Evolutionary conservation across 176 grass and related monocot genomes (phyloP), one percentile per base, ranked within the genome.

Genomic region (Neostapfia colusana): DNA sequence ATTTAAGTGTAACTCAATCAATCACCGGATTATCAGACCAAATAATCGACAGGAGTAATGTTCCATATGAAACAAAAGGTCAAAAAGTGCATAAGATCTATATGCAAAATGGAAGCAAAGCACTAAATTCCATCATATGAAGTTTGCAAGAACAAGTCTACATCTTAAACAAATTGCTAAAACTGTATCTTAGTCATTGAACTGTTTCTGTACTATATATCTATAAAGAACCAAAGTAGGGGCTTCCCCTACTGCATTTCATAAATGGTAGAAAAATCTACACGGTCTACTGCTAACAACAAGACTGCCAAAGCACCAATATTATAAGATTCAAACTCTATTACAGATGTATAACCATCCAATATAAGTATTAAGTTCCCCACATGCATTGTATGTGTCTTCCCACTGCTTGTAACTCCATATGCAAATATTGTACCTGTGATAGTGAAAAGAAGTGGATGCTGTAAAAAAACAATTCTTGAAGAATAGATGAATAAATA

Each of bases 381-480:
- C 68, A 95, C 92, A 95, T 95, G 89, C 88, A 95, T 95, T 54
- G 88, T 91, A 69, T 95, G 92, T 73, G 92, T 95, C 77, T n/a
- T n/a, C n/a, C n/a, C n/a, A n/a, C n/a, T n/a, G n/a, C n/a, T n/a
- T n/a, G n/a, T n/a, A n/a, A n/a, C n/a, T n/a, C n/a, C n/a, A n/a
- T 95, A 95, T 83, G 92, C 83, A 71, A 95, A 95, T 76, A 95
- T 95, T 82, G 92, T 91, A 75, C 92, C 92, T 95, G 67, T 45
- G 21, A 71, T 51, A 75, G 41, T 37, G 42, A 77, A 81, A 40
- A 25, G 42, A 68, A 81, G 21, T 36, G 35, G 20, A 58, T 72
- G 20, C 31, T 69, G 62, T 63, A 50, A 62, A 37, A 45, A 63
- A 21, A 37, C n/a, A 8, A 61, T 65, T 34, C 12, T 56, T 21